Evolutionary conservation across 768 basidiomycete species (phyloP), one percentile per base, ranked within the genome.

Genomic region (Macrolepiota albuminosa): DNA sequence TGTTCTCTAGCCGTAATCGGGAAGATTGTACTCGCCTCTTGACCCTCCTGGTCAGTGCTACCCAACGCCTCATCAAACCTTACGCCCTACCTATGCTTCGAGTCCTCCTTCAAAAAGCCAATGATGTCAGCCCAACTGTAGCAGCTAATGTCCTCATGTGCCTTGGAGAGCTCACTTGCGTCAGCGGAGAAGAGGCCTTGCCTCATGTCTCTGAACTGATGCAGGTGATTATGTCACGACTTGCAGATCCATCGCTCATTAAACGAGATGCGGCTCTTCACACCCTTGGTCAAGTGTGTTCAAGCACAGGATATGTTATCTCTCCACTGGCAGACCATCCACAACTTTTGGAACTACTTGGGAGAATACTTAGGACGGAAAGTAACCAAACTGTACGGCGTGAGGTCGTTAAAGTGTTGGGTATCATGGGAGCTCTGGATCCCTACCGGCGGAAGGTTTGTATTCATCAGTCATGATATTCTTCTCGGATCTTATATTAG

Each of bases 51-150:
- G 90, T 98, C 63, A 87, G 89, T 63, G 93, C 94, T 0, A 96
- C 95, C 0, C 91, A 96, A 64, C 86, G 92, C 46, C 83, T 98
- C 16, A 96, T 98, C 73, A 95, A 95, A 68, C 93, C 94, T 11
- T 98, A 99, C 71, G 93, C 94, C 0, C 81, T 95, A 11, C 92
- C 96, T 0, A 95, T 99, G 80, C 82, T 98, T n/a, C 85, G 88
- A 24, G 95, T 95, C 1, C 84, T 98, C 7, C 81, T 98, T 14
- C 87, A 84, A 31, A 98, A 97, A 67, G 94, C 95, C 1, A 85
- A 86, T 60, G 95, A 98, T 66, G 70, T 75, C 21, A 95, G 93
- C 62, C 83, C 94, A 3, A 84, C 88, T 10, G 95, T 99, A 33
- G 92, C 95, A 0, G 90, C 96, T 2, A 89, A 95, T 64, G 90